Conservation (phyloP, 1,284 basidiomycete genomes). For the Dichomitus squalens region DNA sequence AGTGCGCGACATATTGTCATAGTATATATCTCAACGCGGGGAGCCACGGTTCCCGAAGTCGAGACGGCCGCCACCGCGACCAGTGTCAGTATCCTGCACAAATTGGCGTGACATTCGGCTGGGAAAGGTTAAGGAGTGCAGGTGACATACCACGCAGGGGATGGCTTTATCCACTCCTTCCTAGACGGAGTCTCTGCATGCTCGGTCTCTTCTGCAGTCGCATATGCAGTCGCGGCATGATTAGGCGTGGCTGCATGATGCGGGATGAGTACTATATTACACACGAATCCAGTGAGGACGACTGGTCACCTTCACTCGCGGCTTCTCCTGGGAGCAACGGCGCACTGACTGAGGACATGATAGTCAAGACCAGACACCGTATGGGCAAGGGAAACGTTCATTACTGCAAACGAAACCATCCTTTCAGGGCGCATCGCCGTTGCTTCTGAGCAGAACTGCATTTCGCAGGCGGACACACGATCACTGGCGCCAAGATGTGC, state of each 20-base stretch:
- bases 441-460: neutral
- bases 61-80: slow-evolving; percentile 49
- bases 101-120: no score
- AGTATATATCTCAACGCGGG: slow-evolving; percentile 52
- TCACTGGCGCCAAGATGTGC: no score
- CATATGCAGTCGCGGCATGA: no score
- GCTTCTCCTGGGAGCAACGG: no score
- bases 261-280: neutral
- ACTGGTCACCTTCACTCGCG: neutral
- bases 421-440: neutral
- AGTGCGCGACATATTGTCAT: slow-evolving; percentile 25
- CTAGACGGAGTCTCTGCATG: neutral
- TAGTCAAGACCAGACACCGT: no score
- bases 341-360: no score
- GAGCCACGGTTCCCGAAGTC: slow-evolving; percentile 29
- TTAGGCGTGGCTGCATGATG: neutral
- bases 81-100: slow-evolving; percentile 48
- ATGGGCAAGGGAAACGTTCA: neutral
- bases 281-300: neutral
- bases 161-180: slow-evolving; percentile 13
- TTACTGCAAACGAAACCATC: neutral
- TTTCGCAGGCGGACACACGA: no score
- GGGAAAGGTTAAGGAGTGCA: neutral
- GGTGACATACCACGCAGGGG: slow-evolving; percentile 15
- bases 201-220: neutral